Percentiles rank a stretch among this genome's conserved stretches.
phyloP scores from a whole-genome alignment of 1,139 yeast genomes.

The Zygoascus hellenicus region DNA sequence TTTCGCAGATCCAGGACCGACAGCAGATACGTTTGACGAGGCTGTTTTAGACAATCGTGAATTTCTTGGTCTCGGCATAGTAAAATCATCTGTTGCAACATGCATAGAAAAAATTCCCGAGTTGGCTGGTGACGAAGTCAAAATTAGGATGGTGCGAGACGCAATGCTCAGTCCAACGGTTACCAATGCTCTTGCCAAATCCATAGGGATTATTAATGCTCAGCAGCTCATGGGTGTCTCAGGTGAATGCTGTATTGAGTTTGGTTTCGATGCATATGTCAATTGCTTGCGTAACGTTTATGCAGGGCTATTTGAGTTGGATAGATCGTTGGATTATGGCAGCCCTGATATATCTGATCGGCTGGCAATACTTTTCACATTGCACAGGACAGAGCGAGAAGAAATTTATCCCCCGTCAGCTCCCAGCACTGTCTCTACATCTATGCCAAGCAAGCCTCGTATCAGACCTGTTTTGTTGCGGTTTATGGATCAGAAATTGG shows the following conservation, averaged over 20 bases:
- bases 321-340: slow-evolving; percentile 24
- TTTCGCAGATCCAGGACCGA: too few relatives aligned
- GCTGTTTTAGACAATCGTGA: slow-evolving; percentile 36
- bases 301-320: slow-evolving; percentile 54
- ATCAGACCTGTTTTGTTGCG: slow-evolving; percentile 41
- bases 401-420: neutral
- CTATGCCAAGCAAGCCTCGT: slow-evolving; percentile 13
- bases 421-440: slow-evolving; percentile 3
- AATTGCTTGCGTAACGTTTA: slow-evolving; percentile 62
- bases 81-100: slow-evolving; percentile 51
- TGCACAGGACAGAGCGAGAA: neutral
- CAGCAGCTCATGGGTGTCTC: slow-evolving; percentile 52
- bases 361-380: slow-evolving; percentile 16
- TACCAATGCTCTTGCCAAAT: slow-evolving; percentile 26
- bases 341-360: slow-evolving; percentile 8
- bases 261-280: slow-evolving; percentile 65
- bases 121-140: slow-evolving; percentile 4
- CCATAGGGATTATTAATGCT: slow-evolving; percentile 39
- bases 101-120: slow-evolving; percentile 42
- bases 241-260: slow-evolving; percentile 71
- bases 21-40: neutral
- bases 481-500: slow-evolving; percentile 42
- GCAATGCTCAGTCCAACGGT: slow-evolving; percentile 16
- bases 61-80: slow-evolving; percentile 52
- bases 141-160: slow-evolving; percentile 14